Evolutionary conservation across 2,329 filamentous ascomycete species (phyloP).

Genomic region (Neospermospora avenae): DNA sequence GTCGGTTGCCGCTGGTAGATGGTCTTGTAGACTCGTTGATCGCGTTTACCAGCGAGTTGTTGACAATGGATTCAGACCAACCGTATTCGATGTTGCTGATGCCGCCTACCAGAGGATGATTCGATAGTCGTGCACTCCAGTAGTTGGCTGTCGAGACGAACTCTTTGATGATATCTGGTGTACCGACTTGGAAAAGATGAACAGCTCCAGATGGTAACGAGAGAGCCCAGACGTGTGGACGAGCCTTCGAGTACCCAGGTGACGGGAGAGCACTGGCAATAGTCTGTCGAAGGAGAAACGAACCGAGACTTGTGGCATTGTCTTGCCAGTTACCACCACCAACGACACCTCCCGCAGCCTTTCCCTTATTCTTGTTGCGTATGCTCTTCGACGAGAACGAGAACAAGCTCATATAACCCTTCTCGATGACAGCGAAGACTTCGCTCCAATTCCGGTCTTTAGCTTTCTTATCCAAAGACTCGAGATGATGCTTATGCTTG

Average conservation of each 20-base stretch:
- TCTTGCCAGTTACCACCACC: constrained; percentile 98
- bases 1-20: constrained; percentile 30
- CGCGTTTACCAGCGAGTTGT: constrained; percentile 42
- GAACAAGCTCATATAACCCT: constrained; percentile 90
- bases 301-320: constrained; percentile 85
- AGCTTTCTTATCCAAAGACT: constrained; percentile 84
- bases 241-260: constrained; percentile 85
- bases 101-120: constrained; percentile 86
- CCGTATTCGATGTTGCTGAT: constrained; percentile 98
- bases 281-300: constrained; percentile 84
- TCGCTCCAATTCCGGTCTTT: constrained; percentile 95
- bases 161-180: constrained; percentile 88
- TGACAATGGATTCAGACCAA: constrained; percentile 84
- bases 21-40: constrained; percentile 46
- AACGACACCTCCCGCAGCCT: constrained; percentile 60
- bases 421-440: constrained; percentile 93
- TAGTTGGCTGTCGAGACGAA: constrained; percentile 96
- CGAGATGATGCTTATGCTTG: constrained; percentile 94
- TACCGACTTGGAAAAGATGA: constrained; percentile 97
- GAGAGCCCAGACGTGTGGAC: constrained; percentile 91
- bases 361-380: constrained; percentile 61
- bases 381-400: constrained; percentile 82
- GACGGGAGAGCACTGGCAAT: constrained; percentile 86
- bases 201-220: constrained; percentile 90
- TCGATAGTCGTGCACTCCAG: constrained; percentile 92